These are phyloP conservation scores for Kentomonas sorsogonicus DNA, from an alignment of 208 protist species.

Conservation along the genomic window DNA sequence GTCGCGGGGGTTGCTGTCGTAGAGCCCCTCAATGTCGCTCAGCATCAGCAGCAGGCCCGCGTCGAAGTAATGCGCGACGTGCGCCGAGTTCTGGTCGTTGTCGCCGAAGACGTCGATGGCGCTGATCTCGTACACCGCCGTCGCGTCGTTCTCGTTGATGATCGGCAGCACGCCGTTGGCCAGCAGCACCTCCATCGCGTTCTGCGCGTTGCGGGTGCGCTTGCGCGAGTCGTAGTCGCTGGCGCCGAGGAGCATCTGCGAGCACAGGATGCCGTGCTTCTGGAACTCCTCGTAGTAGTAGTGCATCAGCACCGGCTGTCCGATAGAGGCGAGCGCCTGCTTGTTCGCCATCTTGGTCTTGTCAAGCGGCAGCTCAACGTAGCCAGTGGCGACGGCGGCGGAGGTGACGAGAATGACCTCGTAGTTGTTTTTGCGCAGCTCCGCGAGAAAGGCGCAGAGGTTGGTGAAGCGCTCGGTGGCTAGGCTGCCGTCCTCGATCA, in stretches of 20 bases:
- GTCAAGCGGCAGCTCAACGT: conserved; percentile 27
- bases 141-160: conserved; percentile 79
- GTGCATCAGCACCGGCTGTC: conserved; percentile 56
- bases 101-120: conserved; percentile 33
- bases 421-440: conserved; percentile 36
- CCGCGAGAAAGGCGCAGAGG: conserved; percentile 56
- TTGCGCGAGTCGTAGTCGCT: conserved; percentile 33
- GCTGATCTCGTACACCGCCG: too few relatives aligned
- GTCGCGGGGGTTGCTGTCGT: conserved; percentile 26
- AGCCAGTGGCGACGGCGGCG: conserved; percentile 58
- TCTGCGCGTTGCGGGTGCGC: conserved; percentile 14
- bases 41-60: conserved; percentile 54
- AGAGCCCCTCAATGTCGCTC: conserved; percentile 59
- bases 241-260: conserved; percentile 54
- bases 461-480: conserved; percentile 37
- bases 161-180: conserved; percentile 41
- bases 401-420: conserved; percentile 76
- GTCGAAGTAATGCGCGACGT: conserved; percentile 35
- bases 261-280: conserved; percentile 25
- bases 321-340: conserved; percentile 37
- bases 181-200: conserved; percentile 47
- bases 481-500: conserved; percentile 37
- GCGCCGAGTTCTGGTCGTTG: conserved; percentile 55
- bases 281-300: conserved; percentile 52
- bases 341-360: conserved; percentile 15